Evolutionary conservation across 352 stramenopile species (phyloP).

Genomic region (Phytopythium aichiense): DNA sequence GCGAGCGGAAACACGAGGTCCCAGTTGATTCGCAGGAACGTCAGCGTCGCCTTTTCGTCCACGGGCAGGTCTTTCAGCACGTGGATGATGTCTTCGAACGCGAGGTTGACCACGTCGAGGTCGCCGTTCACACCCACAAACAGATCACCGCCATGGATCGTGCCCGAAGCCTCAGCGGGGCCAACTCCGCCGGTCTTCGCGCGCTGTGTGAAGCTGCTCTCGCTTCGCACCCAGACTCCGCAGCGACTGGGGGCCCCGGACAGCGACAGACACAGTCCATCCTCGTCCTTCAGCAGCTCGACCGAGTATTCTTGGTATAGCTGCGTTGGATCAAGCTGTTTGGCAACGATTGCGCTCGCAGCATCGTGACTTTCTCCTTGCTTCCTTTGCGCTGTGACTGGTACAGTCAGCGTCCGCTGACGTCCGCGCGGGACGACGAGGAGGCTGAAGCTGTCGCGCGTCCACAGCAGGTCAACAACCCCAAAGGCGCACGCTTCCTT

Average conservation of each 20-base stretch:
- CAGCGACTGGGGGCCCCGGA: slow-evolving; percentile 64
- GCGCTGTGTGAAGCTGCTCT: slow-evolving; percentile 63
- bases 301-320: slow-evolving; percentile 49
- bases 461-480: slow-evolving; percentile 59
- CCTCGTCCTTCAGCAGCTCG: slow-evolving; percentile 45
- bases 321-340: slow-evolving; percentile 15
- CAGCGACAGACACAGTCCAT: slow-evolving; percentile 77
- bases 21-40: slow-evolving; percentile 63
- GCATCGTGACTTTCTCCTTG: slow-evolving; percentile 11
- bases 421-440: slow-evolving; percentile 56
- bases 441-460: slow-evolving; percentile 50
- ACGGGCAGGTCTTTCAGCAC: slow-evolving; percentile 55
- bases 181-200: slow-evolving; percentile 39
- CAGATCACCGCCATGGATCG: slow-evolving; percentile 63
- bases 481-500: slow-evolving; percentile 67
- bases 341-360: slow-evolving; percentile 5
- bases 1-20: slow-evolving; percentile 50
- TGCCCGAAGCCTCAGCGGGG: slow-evolving; percentile 51
- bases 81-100: slow-evolving; percentile 71
- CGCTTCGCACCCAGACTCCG: slow-evolving; percentile 78
- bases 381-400: slow-evolving; percentile 18
- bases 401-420: slow-evolving; percentile 28
- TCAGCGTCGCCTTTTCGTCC: slow-evolving; percentile 35
- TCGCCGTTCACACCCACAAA: slow-evolving; percentile 66
- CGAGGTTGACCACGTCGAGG: slow-evolving; percentile 40